Evolutionary conservation across 2,329 filamentous ascomycete genomes (phyloP).

Genomic region (Leptographium radiaticola): DNA sequence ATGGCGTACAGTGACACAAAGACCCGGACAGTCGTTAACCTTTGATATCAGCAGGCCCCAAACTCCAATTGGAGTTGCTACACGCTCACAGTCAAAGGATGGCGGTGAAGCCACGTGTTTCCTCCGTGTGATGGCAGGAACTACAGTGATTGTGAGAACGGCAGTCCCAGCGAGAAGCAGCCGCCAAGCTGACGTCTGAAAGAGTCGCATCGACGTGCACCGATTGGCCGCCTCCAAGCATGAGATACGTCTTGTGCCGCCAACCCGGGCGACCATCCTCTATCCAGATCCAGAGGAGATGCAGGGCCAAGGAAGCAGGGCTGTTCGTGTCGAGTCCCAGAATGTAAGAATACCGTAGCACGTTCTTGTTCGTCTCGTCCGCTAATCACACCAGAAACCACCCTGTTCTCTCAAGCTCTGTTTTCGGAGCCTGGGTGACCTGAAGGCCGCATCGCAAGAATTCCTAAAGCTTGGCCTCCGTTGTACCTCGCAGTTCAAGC

Average conservation of each 20-base stretch:
- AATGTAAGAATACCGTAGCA: neutral
- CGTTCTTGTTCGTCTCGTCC: neutral
- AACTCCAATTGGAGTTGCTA: neutral
- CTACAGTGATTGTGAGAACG: neutral
- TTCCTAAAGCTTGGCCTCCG: constrained; percentile 9
- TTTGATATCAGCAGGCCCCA: neutral
- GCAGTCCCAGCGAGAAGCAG: neutral
- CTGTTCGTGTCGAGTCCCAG: neutral
- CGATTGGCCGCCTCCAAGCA: neutral
- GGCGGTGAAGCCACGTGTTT: neutral
- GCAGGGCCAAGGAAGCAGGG: neutral
- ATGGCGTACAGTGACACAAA: constrained; percentile 1
- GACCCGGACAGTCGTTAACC: neutral
- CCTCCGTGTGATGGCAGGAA: neutral
- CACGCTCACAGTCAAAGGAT: neutral
- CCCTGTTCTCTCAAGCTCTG: constrained; percentile 9
- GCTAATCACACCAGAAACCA: neutral
- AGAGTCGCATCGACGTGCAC: neutral
- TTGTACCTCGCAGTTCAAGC: constrained; percentile 8
- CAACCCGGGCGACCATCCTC: constrained; percentile 8
- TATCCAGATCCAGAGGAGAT: constrained; percentile 1
- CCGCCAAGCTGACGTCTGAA: neutral
- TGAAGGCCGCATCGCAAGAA: constrained; percentile 8
- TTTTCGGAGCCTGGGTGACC: constrained; percentile 11
- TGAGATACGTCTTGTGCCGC: constrained; percentile 10